Conservation (phyloP, 176 grass and related monocot genomes). For the Avena insularis region DNA sequence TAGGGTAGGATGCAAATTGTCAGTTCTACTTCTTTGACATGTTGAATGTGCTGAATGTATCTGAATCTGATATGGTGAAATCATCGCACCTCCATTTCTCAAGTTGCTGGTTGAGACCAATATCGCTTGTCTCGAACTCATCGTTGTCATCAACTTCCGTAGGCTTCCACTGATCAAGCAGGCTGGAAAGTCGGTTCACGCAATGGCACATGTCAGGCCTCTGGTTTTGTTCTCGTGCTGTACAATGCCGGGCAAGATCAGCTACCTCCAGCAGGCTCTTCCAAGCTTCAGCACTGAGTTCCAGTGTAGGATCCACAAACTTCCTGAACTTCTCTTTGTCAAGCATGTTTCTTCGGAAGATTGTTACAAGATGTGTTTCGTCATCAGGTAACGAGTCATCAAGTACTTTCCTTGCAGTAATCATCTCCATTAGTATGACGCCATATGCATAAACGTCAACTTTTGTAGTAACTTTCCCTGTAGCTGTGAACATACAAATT, state of each 20-base stretch:
- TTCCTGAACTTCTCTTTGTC: slow-evolving; percentile 82
- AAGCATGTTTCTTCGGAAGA: slow-evolving; percentile 77
- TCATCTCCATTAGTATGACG: slow-evolving; percentile 97
- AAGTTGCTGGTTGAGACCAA: slow-evolving; percentile 64
- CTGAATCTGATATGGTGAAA: slow-evolving; percentile 63
- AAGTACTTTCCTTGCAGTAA: slow-evolving; percentile 86
- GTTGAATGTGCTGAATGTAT: slow-evolving; percentile 45
- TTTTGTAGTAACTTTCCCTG: slow-evolving; percentile 94
- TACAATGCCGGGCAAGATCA: slow-evolving; percentile 87
- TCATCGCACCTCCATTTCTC: slow-evolving; percentile 70
- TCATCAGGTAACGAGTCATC: slow-evolving; percentile 86
- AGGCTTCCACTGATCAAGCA: slow-evolving; percentile 82
- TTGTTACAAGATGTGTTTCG: slow-evolving; percentile 79
- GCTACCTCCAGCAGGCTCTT: slow-evolving; percentile 76
- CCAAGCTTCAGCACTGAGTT: slow-evolving; percentile 60
- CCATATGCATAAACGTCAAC: slow-evolving; percentile 96
- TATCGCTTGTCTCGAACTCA: slow-evolving; percentile 42
- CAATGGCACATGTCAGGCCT: slow-evolving; percentile 95
- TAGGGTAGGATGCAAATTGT: background rate
- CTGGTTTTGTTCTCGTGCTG: slow-evolving; percentile 71
- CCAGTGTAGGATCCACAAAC: slow-evolving; percentile 64
- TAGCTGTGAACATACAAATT: slow-evolving; percentile 65
- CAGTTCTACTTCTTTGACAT: slow-evolving; percentile 46
- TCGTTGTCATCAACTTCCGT: slow-evolving; percentile 47
- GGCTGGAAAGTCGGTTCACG: slow-evolving; percentile 70